phyloP scores from a whole-genome alignment of 495 filamentous ascomycete genomes.

The Aspergillus baeticus region DNA sequence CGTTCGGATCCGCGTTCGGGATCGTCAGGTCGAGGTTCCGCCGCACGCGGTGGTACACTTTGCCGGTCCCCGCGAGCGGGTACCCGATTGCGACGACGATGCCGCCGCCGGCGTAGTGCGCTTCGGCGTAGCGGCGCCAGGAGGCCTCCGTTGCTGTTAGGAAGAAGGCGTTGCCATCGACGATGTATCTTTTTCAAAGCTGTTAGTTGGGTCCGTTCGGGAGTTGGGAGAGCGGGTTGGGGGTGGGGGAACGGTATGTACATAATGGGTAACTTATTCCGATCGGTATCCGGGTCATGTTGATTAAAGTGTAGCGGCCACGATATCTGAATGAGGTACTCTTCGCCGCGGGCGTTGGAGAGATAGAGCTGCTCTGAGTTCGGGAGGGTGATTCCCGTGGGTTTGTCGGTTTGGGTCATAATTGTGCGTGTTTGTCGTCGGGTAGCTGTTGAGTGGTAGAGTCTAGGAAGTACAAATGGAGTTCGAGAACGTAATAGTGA shows the following conservation, averaged over 20 bases:
- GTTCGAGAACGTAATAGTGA: too few species aligned
- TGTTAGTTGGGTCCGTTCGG: background rate
- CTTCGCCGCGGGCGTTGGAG: constrained; percentile 17
- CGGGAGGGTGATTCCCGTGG: constrained; percentile 18
- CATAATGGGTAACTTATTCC: constrained; percentile 21
- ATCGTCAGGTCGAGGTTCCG: constrained; percentile 24
- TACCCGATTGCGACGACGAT: constrained; percentile 30
- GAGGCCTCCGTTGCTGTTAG: constrained; percentile 27
- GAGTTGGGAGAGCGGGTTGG: background rate
- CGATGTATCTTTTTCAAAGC: constrained; percentile 20
- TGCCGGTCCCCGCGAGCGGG: constrained; percentile 16
- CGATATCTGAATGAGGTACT: constrained; percentile 26
- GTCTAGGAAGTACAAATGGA: background rate
- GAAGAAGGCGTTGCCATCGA: constrained; percentile 30
- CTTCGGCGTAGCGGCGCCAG: constrained; percentile 21
- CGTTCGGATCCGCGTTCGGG: constrained; percentile 9
- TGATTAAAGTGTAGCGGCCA: constrained; percentile 27
- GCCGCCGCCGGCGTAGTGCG: constrained; percentile 19
- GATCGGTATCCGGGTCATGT: constrained; percentile 1
- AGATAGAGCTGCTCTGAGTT: constrained; percentile 28
- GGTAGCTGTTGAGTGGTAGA: background rate
- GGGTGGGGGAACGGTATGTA: constrained; percentile 2
- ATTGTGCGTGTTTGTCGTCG: background rate
- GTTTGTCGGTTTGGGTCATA: constrained; percentile 6
- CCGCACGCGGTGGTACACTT: constrained; percentile 19